Conservation (phyloP, 495 filamentous ascomycete genomes). For the Neurospora cerealis region DNA sequence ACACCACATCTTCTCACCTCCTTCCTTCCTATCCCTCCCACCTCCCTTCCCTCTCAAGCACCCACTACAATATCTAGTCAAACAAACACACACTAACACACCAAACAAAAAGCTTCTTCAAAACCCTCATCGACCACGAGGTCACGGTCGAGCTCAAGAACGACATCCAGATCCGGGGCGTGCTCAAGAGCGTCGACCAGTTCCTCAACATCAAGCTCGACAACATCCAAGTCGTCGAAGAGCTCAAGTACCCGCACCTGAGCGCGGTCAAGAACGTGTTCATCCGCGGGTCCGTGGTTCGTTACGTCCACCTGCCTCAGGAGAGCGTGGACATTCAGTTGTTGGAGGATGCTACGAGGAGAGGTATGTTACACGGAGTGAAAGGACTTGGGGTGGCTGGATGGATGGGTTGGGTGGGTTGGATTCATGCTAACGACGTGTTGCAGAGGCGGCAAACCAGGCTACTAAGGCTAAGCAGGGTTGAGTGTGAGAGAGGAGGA, state of each 20-base stretch:
- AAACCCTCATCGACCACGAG: slow-evolving; percentile 95
- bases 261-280: slow-evolving; percentile 96
- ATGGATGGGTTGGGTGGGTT: not conserved
- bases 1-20: not conserved
- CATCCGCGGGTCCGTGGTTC: slow-evolving; percentile 90
- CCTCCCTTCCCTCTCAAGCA: not conserved
- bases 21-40: not conserved
- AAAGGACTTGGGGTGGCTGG: not conserved
- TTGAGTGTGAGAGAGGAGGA: slow-evolving; percentile 21
- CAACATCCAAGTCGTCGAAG: slow-evolving; percentile 82
- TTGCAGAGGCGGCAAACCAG: slow-evolving; percentile 32
- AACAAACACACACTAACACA: not conserved
- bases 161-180: slow-evolving; percentile 90
- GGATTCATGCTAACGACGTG: not conserved
- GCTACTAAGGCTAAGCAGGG: slow-evolving; percentile 29
- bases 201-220: slow-evolving; percentile 99
- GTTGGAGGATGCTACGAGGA: slow-evolving; percentile 89
- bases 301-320: slow-evolving; percentile 89
- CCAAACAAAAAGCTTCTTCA: slow-evolving; percentile 72
- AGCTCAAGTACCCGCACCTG: slow-evolving; percentile 86
- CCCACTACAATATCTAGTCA: not conserved
- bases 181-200: slow-evolving; percentile 93
- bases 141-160: slow-evolving; percentile 97
- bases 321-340: slow-evolving; percentile 79
- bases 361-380: slow-evolving; percentile 51